These are phyloP conservation scores for Nakaseomyces uthaithaninus DNA, from an alignment of 1,139 yeast genomes.

Conservation along the genomic window DNA sequence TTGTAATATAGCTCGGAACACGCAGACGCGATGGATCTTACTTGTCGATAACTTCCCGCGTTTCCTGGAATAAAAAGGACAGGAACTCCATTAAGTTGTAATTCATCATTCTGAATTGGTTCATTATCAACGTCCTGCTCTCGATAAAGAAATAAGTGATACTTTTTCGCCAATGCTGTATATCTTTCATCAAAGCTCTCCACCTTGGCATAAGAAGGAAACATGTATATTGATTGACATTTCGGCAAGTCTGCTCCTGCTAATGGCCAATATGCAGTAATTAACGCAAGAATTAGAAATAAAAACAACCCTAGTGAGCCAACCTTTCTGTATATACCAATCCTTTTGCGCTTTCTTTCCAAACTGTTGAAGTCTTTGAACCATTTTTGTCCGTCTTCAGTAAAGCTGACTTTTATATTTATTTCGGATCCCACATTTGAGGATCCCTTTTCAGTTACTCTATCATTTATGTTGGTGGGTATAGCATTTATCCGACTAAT, in stretches of 20 bases:
- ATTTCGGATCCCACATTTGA: too few species aligned
- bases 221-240: conserved; percentile 61
- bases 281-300: conserved; percentile 8
- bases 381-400: conserved; percentile 8
- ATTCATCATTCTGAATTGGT: conserved; percentile 37
- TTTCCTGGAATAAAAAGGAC: conserved; percentile 93
- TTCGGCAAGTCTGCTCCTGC: conserved; percentile 39
- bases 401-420: not conserved
- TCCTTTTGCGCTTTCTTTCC: not conserved
- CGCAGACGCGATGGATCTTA: conserved; percentile 82
- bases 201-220: conserved; percentile 68
- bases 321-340: not conserved
- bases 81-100: conserved; percentile 64
- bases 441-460: not conserved
- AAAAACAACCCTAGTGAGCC: conserved; percentile 16
- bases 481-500: conserved; percentile 4
- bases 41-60: conserved; percentile 91
- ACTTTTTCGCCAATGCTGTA: conserved; percentile 69
- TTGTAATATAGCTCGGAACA: conserved; percentile 46
- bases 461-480: conserved; percentile 3
- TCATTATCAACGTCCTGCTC: conserved; percentile 64
- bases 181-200: conserved; percentile 62
- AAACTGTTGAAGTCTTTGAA: conserved; percentile 1
- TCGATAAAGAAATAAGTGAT: conserved; percentile 70
- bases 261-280: conserved; percentile 15